phyloP scores from a whole-genome alignment of 345 rosid genomes.

The Camelina neglecta region DNA sequence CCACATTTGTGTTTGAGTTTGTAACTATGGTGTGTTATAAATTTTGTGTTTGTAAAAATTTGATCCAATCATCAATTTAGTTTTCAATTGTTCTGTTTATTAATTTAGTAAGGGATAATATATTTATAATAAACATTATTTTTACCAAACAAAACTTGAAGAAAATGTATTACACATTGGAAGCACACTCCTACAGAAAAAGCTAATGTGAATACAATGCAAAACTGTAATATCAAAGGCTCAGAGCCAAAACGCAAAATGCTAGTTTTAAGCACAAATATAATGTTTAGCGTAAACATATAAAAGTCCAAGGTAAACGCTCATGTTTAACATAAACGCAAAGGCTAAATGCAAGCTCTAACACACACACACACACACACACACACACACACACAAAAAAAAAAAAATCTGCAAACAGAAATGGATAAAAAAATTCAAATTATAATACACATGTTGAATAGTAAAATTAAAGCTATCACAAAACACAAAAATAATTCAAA shows the following conservation, averaged over 20 bases:
- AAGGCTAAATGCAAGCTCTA: background rate
- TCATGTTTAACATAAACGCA: background rate
- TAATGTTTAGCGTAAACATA: background rate
- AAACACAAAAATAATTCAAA: no score
- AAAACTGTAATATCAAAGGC: background rate
- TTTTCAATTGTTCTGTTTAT: background rate
- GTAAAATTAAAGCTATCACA: no score
- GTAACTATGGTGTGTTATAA: conserved; percentile 34
- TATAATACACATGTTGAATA: no score
- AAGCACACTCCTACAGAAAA: background rate
- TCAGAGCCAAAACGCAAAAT: background rate
- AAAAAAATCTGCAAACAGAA: background rate
- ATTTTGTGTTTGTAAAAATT: conserved; percentile 29
- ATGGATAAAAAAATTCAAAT: no score
- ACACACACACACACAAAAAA: background rate
- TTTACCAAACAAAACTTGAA: background rate
- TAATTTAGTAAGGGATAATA: background rate
- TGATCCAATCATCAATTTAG: background rate
- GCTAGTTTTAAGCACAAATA: background rate
- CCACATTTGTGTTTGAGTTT: conserved; percentile 18
- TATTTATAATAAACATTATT: background rate
- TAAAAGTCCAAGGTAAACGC: background rate
- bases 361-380: background rate
- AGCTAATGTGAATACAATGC: background rate
- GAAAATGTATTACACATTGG: background rate